These are phyloP conservation scores for Euphorbia tirucalli DNA, from an alignment of 345 rosid species.

Conservation along the genomic window DNA sequence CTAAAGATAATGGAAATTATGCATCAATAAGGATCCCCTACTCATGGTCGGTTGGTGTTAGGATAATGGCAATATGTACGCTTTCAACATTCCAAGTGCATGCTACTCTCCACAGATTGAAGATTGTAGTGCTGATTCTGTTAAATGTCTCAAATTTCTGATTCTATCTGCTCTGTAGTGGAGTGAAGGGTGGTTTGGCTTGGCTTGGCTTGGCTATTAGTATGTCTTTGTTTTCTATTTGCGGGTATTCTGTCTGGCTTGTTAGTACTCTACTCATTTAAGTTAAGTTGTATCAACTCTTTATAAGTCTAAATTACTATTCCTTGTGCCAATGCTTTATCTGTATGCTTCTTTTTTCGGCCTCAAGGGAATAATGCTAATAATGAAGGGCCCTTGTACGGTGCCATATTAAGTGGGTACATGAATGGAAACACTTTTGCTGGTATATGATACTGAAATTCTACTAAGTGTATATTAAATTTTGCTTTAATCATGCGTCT, in stretches of 20 bases:
- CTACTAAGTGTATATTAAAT: not conserved
- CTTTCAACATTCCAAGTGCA: constrained; percentile 6
- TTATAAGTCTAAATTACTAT: not conserved
- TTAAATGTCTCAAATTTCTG: not conserved
- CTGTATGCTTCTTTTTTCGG: constrained; percentile 1
- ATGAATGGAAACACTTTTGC: not conserved
- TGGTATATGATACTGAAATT: not conserved
- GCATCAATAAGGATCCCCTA: not conserved
- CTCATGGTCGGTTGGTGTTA: constrained; percentile 13
- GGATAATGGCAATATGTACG: constrained; percentile 1
- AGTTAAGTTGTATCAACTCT: constrained; percentile 7
- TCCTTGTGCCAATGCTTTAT: not conserved
- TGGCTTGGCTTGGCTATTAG: constrained; percentile 1
- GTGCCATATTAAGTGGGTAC: constrained; percentile 5
- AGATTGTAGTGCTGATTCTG: not conserved
- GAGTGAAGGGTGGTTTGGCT: not conserved
- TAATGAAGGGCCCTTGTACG: no score
- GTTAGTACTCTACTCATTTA: constrained; percentile 3
- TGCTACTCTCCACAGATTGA: not conserved
- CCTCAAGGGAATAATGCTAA: not conserved
- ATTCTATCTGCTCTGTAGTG: not conserved
- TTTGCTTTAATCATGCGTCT: constrained; percentile 3
- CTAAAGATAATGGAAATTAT: not conserved
- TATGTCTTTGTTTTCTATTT: constrained; percentile 7
- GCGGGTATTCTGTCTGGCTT: constrained; percentile 18